These are phyloP conservation scores for Pythium apleroticum DNA, from an alignment of 352 stramenopile species.

Conservation along the genomic window DNA sequence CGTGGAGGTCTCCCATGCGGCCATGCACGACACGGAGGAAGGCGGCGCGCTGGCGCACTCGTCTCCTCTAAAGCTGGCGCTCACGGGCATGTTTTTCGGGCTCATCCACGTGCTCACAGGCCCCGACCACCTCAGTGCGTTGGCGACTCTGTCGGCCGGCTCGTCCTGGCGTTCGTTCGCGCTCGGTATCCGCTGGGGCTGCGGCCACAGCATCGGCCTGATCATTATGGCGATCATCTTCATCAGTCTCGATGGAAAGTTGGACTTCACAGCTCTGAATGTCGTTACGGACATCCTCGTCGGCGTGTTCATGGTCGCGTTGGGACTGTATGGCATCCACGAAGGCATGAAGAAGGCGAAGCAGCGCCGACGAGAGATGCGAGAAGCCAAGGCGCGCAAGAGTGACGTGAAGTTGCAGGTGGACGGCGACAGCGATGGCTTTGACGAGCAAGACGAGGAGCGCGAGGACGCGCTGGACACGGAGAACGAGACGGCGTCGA, in stretches of 20 bases:
- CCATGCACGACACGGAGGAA: slow-evolving; percentile 35
- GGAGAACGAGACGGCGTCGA: slow-evolving; percentile 40
- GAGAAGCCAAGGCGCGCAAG: slow-evolving; percentile 20
- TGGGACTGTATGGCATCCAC: slow-evolving; percentile 71
- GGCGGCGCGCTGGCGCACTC: slow-evolving; percentile 36
- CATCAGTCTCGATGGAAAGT: slow-evolving; percentile 58
- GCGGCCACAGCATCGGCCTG: slow-evolving; percentile 88
- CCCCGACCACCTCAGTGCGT: slow-evolving; percentile 88
- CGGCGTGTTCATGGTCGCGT: slow-evolving; percentile 75
- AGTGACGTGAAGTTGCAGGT: slow-evolving; percentile 5
- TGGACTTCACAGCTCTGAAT: slow-evolving; percentile 55
- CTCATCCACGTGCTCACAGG: slow-evolving; percentile 52
- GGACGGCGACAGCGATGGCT: slow-evolving; percentile 4
- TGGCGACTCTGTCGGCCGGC: slow-evolving; percentile 83
- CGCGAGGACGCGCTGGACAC: slow-evolving; percentile 30
- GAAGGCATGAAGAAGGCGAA: slow-evolving; percentile 58
- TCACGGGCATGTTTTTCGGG: slow-evolving; percentile 40
- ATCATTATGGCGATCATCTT: slow-evolving; percentile 83
- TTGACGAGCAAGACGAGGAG: slow-evolving; percentile 21
- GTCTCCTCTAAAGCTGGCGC: slow-evolving; percentile 39
- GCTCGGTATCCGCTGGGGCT: slow-evolving; percentile 89
- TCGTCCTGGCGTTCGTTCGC: slow-evolving; percentile 78
- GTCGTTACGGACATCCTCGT: slow-evolving; percentile 73
- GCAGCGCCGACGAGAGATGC: slow-evolving; percentile 20
- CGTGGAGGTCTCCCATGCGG: slow-evolving; percentile 29